These are phyloP conservation scores for Verticillium albo-atrum DNA, from an alignment of 2,329 filamentous ascomycete species.

Conservation along the genomic window DNA sequence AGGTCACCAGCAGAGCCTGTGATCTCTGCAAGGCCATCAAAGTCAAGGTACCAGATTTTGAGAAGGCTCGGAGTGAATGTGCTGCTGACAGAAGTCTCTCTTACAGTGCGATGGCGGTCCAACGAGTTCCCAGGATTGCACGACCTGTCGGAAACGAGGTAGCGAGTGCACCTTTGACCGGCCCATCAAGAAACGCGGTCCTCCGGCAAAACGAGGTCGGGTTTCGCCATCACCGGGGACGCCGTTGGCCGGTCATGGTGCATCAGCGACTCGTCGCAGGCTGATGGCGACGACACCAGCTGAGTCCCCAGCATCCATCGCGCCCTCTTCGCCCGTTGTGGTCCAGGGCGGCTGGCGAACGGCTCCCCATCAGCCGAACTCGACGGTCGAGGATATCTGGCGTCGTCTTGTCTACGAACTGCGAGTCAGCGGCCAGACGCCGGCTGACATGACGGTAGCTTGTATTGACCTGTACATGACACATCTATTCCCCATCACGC, in stretches of 20 bases:
- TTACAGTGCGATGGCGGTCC: not conserved
- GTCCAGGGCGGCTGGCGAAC: not conserved
- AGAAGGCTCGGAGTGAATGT: no score
- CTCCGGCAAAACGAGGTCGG: not conserved
- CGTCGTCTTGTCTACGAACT: not conserved
- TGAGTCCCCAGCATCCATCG: not conserved
- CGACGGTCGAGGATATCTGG: not conserved
- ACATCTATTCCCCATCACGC: not conserved
- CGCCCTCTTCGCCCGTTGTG: not conserved
- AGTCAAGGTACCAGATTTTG: not conserved
- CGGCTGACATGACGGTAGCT: not conserved
- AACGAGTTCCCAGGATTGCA: not conserved
- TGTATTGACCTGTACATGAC: not conserved
- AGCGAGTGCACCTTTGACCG: not conserved
- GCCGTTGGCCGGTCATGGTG: not conserved
- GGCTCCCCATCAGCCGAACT: not conserved
- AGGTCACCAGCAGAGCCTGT: not conserved
- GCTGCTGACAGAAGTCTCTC: not conserved
- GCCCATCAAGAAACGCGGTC: not conserved
- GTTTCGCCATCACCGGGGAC: not conserved
- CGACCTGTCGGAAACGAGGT: not conserved
- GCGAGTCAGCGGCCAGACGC: not conserved
- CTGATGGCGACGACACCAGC: not conserved
- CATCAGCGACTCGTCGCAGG: not conserved
- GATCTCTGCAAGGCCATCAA: not conserved